Conservation (phyloP, 306 rosid species). For the Begonia peltatifolia region DNA sequence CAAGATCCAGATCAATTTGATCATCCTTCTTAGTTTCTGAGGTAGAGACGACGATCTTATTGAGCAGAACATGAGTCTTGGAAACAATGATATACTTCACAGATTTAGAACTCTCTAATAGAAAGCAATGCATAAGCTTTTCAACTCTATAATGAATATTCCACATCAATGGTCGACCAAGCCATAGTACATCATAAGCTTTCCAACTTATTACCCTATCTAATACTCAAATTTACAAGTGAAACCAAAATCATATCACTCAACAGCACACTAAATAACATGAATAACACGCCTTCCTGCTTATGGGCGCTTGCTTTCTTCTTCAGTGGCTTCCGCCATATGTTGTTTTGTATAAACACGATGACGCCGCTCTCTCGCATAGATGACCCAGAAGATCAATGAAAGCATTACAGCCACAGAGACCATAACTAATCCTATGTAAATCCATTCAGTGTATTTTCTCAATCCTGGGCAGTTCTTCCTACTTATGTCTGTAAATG, state of each 20-base stretch:
- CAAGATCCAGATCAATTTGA: no score
- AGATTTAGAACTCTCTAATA: no score
- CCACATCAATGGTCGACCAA: no score
- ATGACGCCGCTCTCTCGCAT: constrained; percentile 14
- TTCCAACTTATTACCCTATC: no score
- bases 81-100: no score
- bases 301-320: background rate
- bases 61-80: no score
- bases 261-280: background rate
- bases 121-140: no score
- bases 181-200: no score
- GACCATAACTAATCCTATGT: constrained; percentile 20
- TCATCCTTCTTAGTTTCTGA: no score
- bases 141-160: no score
- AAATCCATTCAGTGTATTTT: constrained; percentile 11
- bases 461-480: constrained; percentile 16
- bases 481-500: constrained; percentile 18
- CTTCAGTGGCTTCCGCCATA: background rate
- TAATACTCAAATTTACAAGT: background rate
- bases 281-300: background rate
- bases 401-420: constrained; percentile 26
- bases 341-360: constrained; percentile 8
- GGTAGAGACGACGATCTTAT: no score
- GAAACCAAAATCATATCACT: background rate
- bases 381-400: constrained; percentile 28